Evolutionary conservation across 208 protist species (phyloP), one percentile per base, ranked within the genome.

Genomic region (Wallacemonas sp.): DNA sequence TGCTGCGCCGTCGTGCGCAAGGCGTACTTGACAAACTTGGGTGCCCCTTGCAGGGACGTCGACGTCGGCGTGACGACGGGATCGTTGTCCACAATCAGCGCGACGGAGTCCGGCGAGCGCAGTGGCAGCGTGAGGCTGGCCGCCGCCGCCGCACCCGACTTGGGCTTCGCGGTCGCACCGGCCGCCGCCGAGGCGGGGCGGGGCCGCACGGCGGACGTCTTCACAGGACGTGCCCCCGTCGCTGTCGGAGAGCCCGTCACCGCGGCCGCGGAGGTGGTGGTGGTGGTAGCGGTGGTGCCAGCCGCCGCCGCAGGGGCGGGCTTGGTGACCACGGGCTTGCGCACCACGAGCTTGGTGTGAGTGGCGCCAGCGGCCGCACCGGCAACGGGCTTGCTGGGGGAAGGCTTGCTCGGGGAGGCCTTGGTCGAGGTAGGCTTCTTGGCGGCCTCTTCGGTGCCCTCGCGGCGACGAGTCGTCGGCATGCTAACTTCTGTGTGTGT

Each of bases 1-100:
- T 95, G 85, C 25, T 48, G n/a, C 22, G 71, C 75, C 20, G 61
- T 92, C 1, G 84, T 95, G 52, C 49, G 16, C 38, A 86, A 72
- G 14, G 81, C 76, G 69, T 84, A 84, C 29, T 31, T 62, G n/a
- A 23, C 16, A 22, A 5, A 12, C 14, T 41, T 59, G 45, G 20
- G 49, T 29, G 10, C n/a, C 11, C 42, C 33, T 29, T 57, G 33
- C 25, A 39, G 42, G 49, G 70, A 25, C 36, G 23, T 64, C 18
- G 57, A 55, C 8, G 25, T 48, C 48, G 64, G 26, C 20, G 45
- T 59, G 33, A 64, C 42, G 26, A 49, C 57, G n/a, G 42, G 36
- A n/a, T 64, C 57, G 26, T 50, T 64, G 26, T 64, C 57, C 3
- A 64, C 61, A 39, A 57, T 23, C 41, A 39, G 12, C 38, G 36